These are phyloP conservation scores for Kuraishia hungarica DNA, from an alignment of 805 yeast genomes.

Conservation along the genomic window DNA sequence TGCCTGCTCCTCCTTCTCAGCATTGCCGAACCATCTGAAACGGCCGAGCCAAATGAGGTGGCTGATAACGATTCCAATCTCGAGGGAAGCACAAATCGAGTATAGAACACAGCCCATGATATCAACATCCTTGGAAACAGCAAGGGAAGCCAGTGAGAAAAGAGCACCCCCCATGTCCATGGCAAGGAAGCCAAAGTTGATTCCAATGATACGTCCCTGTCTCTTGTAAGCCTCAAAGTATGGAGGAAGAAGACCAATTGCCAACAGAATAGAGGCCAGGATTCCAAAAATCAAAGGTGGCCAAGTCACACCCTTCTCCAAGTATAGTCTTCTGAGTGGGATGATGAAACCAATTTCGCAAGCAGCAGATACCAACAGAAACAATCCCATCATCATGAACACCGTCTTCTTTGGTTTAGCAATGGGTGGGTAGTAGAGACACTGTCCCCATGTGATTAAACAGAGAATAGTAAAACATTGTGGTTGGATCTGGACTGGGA, in stretches of 20 bases:
- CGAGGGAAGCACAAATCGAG: conserved; percentile 63
- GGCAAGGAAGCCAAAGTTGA: conserved; percentile 40
- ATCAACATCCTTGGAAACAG: conserved; percentile 44
- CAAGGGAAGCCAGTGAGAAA: conserved; percentile 57
- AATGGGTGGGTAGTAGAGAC: conserved; percentile 46
- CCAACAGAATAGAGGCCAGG: conserved; percentile 38
- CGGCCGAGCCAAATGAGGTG: conserved; percentile 64
- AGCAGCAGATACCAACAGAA: conserved; percentile 27
- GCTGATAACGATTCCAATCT: conserved; percentile 65
- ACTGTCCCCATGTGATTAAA: conserved; percentile 36
- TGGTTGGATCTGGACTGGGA: conserved; percentile 46
- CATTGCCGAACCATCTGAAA: conserved; percentile 18
- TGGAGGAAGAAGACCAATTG: conserved; percentile 46
- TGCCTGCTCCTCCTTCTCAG: conserved; percentile 2
- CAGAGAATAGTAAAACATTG: conserved; percentile 45
- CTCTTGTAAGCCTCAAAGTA: conserved; percentile 45
- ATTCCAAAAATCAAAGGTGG: conserved; percentile 40
- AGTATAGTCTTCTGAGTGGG: conserved; percentile 38
- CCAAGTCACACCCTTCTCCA: conserved; percentile 32
- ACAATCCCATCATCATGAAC: conserved; percentile 19
- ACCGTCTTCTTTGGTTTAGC: conserved; percentile 22
- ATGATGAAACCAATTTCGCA: conserved; percentile 41
- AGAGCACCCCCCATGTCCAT: conserved; percentile 46
- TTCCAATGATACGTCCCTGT: conserved; percentile 45
- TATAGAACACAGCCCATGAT: conserved; percentile 75